Conservation (phyloP, 345 rosid genomes). For the Rhizophora apiculata region DNA sequence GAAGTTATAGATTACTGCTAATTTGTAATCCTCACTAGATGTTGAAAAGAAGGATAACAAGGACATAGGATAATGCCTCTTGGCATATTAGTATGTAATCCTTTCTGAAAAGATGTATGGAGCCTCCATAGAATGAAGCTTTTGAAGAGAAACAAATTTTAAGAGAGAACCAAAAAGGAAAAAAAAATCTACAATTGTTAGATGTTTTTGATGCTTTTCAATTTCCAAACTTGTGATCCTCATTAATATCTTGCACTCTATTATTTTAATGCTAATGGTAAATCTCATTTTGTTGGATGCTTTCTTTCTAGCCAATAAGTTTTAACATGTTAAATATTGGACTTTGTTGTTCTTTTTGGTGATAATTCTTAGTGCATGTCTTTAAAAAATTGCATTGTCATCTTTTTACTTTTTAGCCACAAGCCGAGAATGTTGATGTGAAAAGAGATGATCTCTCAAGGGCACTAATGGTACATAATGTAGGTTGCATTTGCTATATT, state of each 20-base stretch:
- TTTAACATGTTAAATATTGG: background rate
- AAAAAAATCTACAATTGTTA: background rate
- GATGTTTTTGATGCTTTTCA: background rate
- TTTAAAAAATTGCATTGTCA: slow-evolving; percentile 4
- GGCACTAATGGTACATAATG: slow-evolving; percentile 63
- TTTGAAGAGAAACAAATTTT: too few species aligned
- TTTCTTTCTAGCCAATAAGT: background rate
- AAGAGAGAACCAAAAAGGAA: too few species aligned
- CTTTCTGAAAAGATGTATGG: too few species aligned
- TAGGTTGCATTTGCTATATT: slow-evolving; percentile 15
- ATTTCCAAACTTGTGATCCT: background rate
- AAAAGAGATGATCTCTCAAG: slow-evolving; percentile 74
- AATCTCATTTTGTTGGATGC: background rate
- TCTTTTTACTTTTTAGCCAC: slow-evolving; percentile 42
- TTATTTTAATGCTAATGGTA: background rate
- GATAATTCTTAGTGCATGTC: background rate
- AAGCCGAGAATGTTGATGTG: slow-evolving; percentile 47
- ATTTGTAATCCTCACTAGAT: too few species aligned
- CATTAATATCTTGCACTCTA: too few species aligned
- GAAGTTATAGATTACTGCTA: too few species aligned
- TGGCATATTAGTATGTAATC: too few species aligned
- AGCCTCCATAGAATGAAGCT: too few species aligned
- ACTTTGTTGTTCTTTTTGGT: background rate
- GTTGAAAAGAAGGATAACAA: too few species aligned
- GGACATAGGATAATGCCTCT: too few species aligned